Conservation (phyloP, 169 alveolate species). For the Plasmodium cynomolgi region DNA sequence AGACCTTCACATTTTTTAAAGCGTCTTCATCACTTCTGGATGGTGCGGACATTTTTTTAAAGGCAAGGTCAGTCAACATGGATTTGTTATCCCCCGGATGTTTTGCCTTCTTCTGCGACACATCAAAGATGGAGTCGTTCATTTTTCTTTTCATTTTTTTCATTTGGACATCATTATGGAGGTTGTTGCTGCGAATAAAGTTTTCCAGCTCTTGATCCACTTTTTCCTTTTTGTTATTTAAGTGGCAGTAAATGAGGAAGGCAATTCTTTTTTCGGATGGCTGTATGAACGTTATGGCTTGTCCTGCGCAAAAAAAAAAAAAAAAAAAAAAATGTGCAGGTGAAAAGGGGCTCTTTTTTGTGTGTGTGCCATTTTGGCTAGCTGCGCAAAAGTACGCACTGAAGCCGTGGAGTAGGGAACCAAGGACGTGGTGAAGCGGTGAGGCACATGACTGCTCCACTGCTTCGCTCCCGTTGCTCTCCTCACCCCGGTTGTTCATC, state of each 20-base stretch:
- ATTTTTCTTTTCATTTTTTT: slow-evolving; percentile 63
- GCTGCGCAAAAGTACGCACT: background rate
- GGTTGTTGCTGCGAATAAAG: slow-evolving; percentile 28
- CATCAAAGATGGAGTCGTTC: slow-evolving; percentile 22
- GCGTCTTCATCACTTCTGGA: background rate
- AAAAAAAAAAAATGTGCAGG: slow-evolving; percentile 5
- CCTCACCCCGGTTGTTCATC: slow-evolving; percentile 65
- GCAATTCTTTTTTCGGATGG: slow-evolving; percentile 73
- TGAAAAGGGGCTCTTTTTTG: background rate
- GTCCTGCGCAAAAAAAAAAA: slow-evolving; percentile 10
- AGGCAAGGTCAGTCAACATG: background rate
- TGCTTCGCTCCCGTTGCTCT: background rate
- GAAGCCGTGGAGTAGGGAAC: background rate
- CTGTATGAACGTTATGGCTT: slow-evolving; percentile 53
- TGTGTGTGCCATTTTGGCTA: background rate
- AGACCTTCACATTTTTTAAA: slow-evolving; percentile 12
- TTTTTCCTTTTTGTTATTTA: slow-evolving; percentile 35
- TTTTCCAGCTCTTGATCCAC: slow-evolving; percentile 45
- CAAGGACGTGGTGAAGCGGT: background rate
- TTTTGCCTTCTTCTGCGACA: slow-evolving; percentile 12
- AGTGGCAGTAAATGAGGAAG: slow-evolving; percentile 44
- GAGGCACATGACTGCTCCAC: background rate
- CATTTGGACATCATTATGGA: slow-evolving; percentile 20
- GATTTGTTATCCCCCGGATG: background rate
- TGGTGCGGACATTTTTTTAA: slow-evolving; percentile 1